Evolutionary conservation across 768 basidiomycete genomes (phyloP).

Genomic region (Trametes cubensis): DNA sequence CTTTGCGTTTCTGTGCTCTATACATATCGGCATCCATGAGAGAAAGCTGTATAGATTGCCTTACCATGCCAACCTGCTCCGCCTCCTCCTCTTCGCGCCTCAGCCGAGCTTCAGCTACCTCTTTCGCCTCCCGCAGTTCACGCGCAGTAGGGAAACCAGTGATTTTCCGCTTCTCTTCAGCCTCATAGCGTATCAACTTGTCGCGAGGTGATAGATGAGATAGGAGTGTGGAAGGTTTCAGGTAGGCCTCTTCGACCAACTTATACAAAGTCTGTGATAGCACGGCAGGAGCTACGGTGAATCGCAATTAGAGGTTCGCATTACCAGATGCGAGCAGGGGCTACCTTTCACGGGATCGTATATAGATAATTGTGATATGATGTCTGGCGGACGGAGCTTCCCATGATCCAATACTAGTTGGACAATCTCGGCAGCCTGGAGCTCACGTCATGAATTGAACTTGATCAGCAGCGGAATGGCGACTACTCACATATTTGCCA

Average conservation of each 20-base stretch:
- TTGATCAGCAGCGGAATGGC: not conserved
- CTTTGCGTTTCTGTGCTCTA: constrained; percentile 61
- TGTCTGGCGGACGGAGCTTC: constrained; percentile 76
- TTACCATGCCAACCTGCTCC: constrained; percentile 72
- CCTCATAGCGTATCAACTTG: constrained; percentile 78
- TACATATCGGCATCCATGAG: constrained; percentile 12
- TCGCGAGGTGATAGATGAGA: constrained; percentile 83
- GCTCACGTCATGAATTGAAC: not conserved
- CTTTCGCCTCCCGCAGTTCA: constrained; percentile 73
- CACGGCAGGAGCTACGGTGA: constrained; percentile 38
- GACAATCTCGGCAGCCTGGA: constrained; percentile 77
- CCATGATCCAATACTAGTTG: constrained; percentile 81
- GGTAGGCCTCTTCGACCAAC: constrained; percentile 71
- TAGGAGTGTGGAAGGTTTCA: constrained; percentile 77
- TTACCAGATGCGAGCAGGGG: constrained; percentile 4
- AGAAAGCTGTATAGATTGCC: constrained; percentile 27
- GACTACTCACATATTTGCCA: constrained; percentile 63
- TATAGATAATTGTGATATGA: constrained; percentile 54
- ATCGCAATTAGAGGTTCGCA: constrained; percentile 24
- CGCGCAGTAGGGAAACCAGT: constrained; percentile 79
- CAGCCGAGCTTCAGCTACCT: constrained; percentile 62
- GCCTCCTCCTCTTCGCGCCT: constrained; percentile 74
- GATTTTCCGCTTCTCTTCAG: constrained; percentile 75
- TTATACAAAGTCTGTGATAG: constrained; percentile 67
- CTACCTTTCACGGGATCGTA: constrained; percentile 45